Percentiles rank a stretch among this genome's conserved stretches.
Evolutionary conservation across 129 eudicot genomes (phyloP).

Genomic region (Ambrosia trifida): DNA sequence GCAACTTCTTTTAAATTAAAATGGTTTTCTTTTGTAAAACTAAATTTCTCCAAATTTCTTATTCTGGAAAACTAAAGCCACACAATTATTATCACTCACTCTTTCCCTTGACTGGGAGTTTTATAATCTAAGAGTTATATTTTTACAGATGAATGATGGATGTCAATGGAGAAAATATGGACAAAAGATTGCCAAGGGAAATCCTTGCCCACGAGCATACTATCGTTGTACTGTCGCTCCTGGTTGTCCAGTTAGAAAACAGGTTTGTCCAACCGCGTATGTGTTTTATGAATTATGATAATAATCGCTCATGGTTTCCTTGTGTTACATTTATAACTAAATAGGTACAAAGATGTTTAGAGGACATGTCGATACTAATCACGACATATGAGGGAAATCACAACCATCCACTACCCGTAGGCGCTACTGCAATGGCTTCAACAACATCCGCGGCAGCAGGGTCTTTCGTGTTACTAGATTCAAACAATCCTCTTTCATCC

Average conservation of each 20-base stretch:
- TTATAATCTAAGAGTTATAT: not conserved
- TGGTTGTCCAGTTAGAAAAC: slow-evolving; percentile 89
- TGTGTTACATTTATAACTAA: not conserved
- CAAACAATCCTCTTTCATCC: slow-evolving; percentile 40
- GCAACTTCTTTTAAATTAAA: not conserved
- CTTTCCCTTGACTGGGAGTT: not conserved
- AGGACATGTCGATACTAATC: slow-evolving; percentile 88
- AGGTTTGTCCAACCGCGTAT: slow-evolving; percentile 40
- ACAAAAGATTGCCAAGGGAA: slow-evolving; percentile 83
- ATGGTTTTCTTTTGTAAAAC: too few relatives aligned
- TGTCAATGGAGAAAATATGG: slow-evolving; percentile 98
- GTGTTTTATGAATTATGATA: not conserved
- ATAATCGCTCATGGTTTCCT: slow-evolving; percentile 13
- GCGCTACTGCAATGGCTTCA: slow-evolving; percentile 91
- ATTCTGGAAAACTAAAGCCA: not conserved
- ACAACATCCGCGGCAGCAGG: slow-evolving; percentile 66
- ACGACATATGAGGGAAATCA: slow-evolving; percentile 92
- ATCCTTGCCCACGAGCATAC: slow-evolving; percentile 91
- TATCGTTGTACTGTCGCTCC: slow-evolving; percentile 93
- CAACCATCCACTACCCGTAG: slow-evolving; percentile 88
- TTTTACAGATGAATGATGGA: slow-evolving; percentile 78
- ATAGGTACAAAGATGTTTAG: slow-evolving; percentile 89
- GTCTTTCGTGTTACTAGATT: slow-evolving; percentile 57
- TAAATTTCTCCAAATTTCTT: not conserved
- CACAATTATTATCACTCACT: not conserved